Conservation (phyloP, 768 basidiomycete species). For the Russula virescens region DNA sequence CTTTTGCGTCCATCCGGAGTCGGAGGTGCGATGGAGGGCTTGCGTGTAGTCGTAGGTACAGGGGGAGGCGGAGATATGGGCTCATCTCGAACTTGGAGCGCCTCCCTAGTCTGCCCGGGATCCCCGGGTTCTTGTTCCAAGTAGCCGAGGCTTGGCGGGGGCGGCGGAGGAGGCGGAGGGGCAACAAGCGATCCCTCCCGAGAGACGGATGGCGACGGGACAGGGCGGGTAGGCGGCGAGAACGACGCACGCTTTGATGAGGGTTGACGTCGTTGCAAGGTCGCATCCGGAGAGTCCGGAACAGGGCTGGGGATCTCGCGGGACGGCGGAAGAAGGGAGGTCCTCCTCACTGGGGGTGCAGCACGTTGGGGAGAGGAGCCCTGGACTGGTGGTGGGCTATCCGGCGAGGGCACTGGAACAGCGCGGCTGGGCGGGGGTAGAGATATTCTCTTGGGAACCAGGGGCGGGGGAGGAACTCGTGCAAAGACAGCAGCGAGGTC, state of each 20-base stretch:
- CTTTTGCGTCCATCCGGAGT: conserved; percentile 12
- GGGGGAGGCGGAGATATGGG: not conserved
- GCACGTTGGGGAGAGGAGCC: conserved; percentile 5
- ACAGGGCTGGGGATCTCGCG: conserved; percentile 3
- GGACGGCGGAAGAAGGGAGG: conserved; percentile 14
- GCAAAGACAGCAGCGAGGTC: not conserved
- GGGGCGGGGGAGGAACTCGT: not conserved
- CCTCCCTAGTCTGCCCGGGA: conserved; percentile 2
- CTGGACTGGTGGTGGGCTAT: not conserved
- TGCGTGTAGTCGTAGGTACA: not conserved
- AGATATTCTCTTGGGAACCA: conserved; percentile 18
- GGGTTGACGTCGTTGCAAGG: conserved; percentile 9
- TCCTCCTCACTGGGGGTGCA: conserved; percentile 4
- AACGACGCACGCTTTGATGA: conserved; percentile 17
- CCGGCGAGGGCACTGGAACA: conserved; percentile 4
- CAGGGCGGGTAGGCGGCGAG: conserved; percentile 11
- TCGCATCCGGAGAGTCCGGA: not conserved
- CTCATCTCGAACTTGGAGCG: conserved; percentile 6
- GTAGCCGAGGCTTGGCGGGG: not conserved
- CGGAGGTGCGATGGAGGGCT: conserved; percentile 8
- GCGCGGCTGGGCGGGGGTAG: conserved; percentile 19
- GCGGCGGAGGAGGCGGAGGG: not conserved
- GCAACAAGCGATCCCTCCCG: not conserved
- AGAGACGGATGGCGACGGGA: conserved; percentile 13
- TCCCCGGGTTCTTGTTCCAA: conserved; percentile 15